These are phyloP conservation scores for Botrytis deweyae DNA, from an alignment of 2,329 filamentous ascomycete species.

Conservation along the genomic window DNA sequence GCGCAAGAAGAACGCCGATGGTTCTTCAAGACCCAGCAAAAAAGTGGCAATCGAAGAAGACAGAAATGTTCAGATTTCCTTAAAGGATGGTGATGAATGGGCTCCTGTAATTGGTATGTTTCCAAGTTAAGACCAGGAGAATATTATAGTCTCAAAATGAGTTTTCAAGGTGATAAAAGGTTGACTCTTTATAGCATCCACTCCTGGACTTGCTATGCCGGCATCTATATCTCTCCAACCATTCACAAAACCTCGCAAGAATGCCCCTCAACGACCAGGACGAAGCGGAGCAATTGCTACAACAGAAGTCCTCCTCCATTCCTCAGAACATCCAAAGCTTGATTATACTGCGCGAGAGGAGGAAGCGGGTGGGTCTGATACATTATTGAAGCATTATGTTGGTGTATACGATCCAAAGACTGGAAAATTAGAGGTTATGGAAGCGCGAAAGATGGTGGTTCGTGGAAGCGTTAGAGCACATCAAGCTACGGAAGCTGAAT, in stretches of 20 bases:
- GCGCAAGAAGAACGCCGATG: conserved; percentile 51
- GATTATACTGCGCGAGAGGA: conserved; percentile 61
- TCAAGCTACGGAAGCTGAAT: conserved; percentile 48
- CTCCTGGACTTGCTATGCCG: conserved; percentile 39
- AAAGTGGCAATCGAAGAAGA: conserved; percentile 50
- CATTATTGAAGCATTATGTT: conserved; percentile 60
- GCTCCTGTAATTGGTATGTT: conserved; percentile 55
- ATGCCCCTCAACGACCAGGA: conserved; percentile 29
- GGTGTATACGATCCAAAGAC: conserved; percentile 63
- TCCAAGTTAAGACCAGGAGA: background rate
- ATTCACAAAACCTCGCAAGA: conserved; percentile 37
- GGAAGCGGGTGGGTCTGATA: conserved; percentile 43
- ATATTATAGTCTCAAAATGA: background rate
- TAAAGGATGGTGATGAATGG: conserved; percentile 47
- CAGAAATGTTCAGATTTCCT: conserved; percentile 47
- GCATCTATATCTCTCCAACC: conserved; percentile 37
- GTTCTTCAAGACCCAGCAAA: conserved; percentile 47
- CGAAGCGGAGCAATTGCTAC: conserved; percentile 34
- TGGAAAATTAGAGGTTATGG: conserved; percentile 58
- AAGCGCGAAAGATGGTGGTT: conserved; percentile 64
- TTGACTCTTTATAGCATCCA: conserved; percentile 35
- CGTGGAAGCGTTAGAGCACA: conserved; percentile 57
- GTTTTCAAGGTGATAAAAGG: background rate
- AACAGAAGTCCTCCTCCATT: conserved; percentile 57
- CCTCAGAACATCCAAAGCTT: conserved; percentile 54